Conservation (phyloP, 768 basidiomycete genomes). For the Serendipita indica region DNA sequence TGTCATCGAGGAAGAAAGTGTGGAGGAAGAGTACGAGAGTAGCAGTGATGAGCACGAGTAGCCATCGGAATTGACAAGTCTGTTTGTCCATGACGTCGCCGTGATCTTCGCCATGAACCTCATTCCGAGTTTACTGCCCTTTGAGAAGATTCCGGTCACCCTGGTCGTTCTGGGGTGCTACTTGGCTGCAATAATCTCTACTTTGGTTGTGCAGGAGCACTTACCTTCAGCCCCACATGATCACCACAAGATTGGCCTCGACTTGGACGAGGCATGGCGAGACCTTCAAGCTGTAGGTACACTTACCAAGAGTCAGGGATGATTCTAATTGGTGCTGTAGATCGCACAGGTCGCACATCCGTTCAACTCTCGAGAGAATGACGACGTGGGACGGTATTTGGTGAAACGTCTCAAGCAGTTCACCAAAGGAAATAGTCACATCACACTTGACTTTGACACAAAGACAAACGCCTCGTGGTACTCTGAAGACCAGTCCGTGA, state of each 20-base stretch:
- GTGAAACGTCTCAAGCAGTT: constrained; percentile 37
- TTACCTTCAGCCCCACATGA: background rate
- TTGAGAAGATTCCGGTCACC: constrained; percentile 1
- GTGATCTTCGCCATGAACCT: background rate
- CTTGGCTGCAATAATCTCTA: constrained; percentile 1
- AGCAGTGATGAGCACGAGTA: background rate
- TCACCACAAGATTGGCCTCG: constrained; percentile 24
- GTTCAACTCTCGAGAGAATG: constrained; percentile 69
- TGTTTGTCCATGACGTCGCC: too few species aligned
- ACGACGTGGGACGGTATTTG: constrained; percentile 45
- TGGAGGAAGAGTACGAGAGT: constrained; percentile 20
- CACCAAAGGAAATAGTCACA: constrained; percentile 22
- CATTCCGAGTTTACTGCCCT: background rate
- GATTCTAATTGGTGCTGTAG: constrained; percentile 22
- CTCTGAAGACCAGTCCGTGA: constrained; percentile 15
- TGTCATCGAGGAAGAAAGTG: constrained; percentile 25
- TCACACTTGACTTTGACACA: background rate
- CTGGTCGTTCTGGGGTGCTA: constrained; percentile 1
- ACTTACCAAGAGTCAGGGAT: background rate
- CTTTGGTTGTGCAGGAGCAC: background rate
- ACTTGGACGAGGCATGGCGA: constrained; percentile 39
- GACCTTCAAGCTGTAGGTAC: constrained; percentile 31
- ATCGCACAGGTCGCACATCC: constrained; percentile 61
- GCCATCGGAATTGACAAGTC: too few species aligned
- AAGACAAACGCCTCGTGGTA: background rate